Base-by-base conservation (phyloP, 2,329 filamentous ascomycete genomes). In the Pseudogymnoascus pannorum region DNA sequence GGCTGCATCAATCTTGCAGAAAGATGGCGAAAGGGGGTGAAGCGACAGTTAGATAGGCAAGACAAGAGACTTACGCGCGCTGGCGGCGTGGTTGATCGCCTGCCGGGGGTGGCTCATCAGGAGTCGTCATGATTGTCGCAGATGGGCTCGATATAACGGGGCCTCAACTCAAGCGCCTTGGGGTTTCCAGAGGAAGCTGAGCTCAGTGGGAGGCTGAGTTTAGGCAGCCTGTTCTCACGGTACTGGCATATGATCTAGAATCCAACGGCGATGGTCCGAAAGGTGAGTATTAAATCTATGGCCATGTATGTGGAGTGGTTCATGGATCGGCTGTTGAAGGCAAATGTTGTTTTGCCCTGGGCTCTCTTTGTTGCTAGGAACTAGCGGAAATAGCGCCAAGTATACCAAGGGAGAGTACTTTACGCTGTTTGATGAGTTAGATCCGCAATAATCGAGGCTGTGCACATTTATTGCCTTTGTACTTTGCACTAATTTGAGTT, bases 1-100 rank as follows among this genome's bases (percentile, higher is more conserved):
- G 54, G 54, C 54, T 48, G 42, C 22, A n/a, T n/a, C n/a, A 24
- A 48, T 48, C 42, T 48, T 57, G 29, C 9, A 24, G 4, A 36
- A 26, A n/a, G n/a, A 12, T 1, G n/a, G 14, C 5, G 11, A 26
- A 61, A 63, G 38, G 63, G 62, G 62, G 63, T 42, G 33, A 14
- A 58, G 36, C 5, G 57, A 51, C 20, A n/a, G 14, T 22, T 44
- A 44, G 40, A 44, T 44, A 24, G 40, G 18, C n/a, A n/a, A n/a
- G 40, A 16, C 35, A 35, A 26, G 54, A 6, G 24, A 67, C 71
- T 69, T 65, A 72, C 71, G 71, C 71, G 67, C 71, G 68, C 65
- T 72, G 70, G 60, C 71, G 67, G 62, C 66, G 54, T 2, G 44
- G 54, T 57, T 24, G 29, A 36, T 57, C 54, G 11, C 14, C 54